phyloP scores from a whole-genome alignment of 2,329 filamentous ascomycete genomes.

The Phialemoniopsis sp. region DNA sequence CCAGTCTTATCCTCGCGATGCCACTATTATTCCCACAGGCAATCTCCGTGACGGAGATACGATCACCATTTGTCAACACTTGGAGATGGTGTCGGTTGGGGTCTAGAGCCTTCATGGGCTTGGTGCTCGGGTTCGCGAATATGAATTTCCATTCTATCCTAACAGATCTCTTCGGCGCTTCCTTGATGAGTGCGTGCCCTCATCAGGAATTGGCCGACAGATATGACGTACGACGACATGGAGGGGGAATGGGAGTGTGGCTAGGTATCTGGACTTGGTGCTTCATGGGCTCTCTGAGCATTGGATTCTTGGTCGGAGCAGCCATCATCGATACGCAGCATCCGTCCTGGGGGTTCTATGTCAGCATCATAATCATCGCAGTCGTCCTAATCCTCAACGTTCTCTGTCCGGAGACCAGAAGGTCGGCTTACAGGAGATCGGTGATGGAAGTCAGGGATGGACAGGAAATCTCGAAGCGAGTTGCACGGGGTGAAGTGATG shows the following conservation, averaged over 20 bases:
- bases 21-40: conserved; percentile 75
- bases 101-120: conserved; percentile 62
- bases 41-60: conserved; percentile 52
- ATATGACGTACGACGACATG: conserved; percentile 68
- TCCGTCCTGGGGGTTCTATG: conserved; percentile 73
- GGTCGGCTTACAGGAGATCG: conserved; percentile 64
- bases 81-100: conserved; percentile 60
- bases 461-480: conserved; percentile 47
- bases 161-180: conserved; percentile 73
- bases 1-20: conserved; percentile 63
- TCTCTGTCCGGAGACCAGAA: conserved; percentile 66
- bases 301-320: conserved; percentile 71
- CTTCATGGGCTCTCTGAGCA: conserved; percentile 65
- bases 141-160: conserved; percentile 72
- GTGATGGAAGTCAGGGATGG: conserved; percentile 59
- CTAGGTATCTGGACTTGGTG: conserved; percentile 76
- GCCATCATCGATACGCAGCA: conserved; percentile 59
- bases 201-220: conserved; percentile 67
- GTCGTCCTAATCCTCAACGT: conserved; percentile 66
- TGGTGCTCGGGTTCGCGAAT: conserved; percentile 68
- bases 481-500: conserved; percentile 71
- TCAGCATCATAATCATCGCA: conserved; percentile 64
- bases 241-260: conserved; percentile 78
- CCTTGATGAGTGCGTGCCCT: conserved; percentile 66
- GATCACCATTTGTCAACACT: conserved; percentile 49